Evolutionary conservation across 306 rosid genomes (phyloP), one percentile per base, ranked within the genome.

Genomic region (Quercus glauca): DNA sequence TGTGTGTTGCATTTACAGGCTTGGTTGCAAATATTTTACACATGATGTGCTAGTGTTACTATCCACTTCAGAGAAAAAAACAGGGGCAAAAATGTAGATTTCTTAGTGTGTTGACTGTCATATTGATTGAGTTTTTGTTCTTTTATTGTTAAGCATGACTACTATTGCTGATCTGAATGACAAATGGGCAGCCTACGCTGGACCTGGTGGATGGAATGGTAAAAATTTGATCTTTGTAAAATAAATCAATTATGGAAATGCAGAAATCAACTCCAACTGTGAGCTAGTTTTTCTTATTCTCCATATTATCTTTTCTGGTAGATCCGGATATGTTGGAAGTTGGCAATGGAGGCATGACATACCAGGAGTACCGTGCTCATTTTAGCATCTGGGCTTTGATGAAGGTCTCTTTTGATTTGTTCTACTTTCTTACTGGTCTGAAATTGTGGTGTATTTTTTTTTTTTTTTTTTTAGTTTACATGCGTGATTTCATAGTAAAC

Each of bases 201-300:
- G 99, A 77, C 99, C 98, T 19, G 97, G 99, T 82, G 99, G 99
- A 85, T 95, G 99, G 99, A 95, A 95, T 83, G 99, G 99, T 95
- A 93, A 23, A 20, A 52, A 71, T 73, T 14, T 61, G 23, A 20
- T 25, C 71, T 78, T 80, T 86, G 37, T 70, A 56, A 45, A 75
- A 67, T 13, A 67, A 72, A 69, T 19, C 45, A 82, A 65, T 26
- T 79, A 55, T 63, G 71, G 52, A 31, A 83, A 60, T 59, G 14
- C 25, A 65, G 74, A 33, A 25, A 61, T 85, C 63, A 37, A 72
- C 67, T 79, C 68, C 23, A 52, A 33, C 71, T 71, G 63, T 55
- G 63, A 83, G 71, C 58, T 73, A 31, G 21, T 53, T 69, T 61
- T 86, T 79, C 76, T 78, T 78, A 78, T 52, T 41, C 65, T 70